Percentiles rank a stretch among this genome's conserved stretches.
Conservation (phyloP, 179 eudicot genomes). For the Silene coronaria region DNA sequence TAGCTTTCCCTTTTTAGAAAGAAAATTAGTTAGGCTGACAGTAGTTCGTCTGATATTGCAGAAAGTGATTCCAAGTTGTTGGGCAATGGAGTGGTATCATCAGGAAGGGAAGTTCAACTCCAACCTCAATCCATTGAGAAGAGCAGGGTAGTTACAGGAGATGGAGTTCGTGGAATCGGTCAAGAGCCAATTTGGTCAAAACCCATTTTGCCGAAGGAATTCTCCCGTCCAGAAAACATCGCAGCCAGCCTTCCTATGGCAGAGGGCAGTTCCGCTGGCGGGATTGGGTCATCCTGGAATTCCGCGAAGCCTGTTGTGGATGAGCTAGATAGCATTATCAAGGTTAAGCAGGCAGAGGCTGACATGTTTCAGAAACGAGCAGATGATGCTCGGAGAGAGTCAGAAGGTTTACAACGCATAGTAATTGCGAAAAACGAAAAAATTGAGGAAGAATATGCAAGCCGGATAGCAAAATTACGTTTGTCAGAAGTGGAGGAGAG, state of each 20-base stretch:
- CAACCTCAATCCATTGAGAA: slow-evolving; percentile 29
- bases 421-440: slow-evolving; percentile 57
- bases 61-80: slow-evolving; percentile 52
- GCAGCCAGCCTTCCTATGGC: slow-evolving; percentile 33
- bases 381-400: slow-evolving; percentile 89
- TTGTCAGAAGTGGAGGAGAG: slow-evolving; percentile 68
- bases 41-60: slow-evolving; percentile 28
- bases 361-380: slow-evolving; percentile 86
- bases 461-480: slow-evolving; percentile 49
- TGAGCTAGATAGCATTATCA: slow-evolving; percentile 75
- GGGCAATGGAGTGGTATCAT: slow-evolving; percentile 28
- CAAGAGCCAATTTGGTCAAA: slow-evolving; percentile 55
- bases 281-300: slow-evolving; percentile 24
- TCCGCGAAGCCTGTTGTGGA: slow-evolving; percentile 45
- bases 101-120: slow-evolving; percentile 43
- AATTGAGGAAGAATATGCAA: slow-evolving; percentile 63
- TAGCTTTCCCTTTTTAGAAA: neutral
- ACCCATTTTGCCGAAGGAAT: slow-evolving; percentile 36
- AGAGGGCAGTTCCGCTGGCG: slow-evolving; percentile 37
- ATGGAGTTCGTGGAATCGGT: slow-evolving; percentile 31
- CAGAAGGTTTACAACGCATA: slow-evolving; percentile 74
- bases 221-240: slow-evolving; percentile 34
- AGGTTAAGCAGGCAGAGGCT: slow-evolving; percentile 82
- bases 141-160: slow-evolving; percentile 34
- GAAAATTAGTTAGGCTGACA: slow-evolving; percentile 4